phyloP scores from a whole-genome alignment of 2,329 filamentous ascomycete species.

The Fusarium cyanostomum region DNA sequence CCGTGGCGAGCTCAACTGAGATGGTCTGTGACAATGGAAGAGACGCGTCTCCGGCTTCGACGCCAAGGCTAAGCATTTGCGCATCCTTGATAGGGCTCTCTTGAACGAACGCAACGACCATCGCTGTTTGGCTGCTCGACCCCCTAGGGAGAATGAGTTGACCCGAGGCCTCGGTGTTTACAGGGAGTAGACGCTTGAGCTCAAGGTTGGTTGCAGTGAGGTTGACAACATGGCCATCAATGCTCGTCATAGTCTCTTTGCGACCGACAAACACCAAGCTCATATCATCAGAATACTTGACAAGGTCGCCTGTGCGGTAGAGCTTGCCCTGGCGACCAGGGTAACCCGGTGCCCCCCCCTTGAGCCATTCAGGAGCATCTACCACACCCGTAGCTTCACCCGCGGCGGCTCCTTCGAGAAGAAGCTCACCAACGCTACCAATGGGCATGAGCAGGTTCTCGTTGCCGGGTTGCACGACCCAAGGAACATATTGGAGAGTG shows the following conservation, averaged over 20 bases:
- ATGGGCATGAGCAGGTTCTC: slow-evolving; percentile 42
- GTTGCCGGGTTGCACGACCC: slow-evolving; percentile 43
- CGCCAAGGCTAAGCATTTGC: slow-evolving; percentile 16
- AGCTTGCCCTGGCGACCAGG: slow-evolving; percentile 38
- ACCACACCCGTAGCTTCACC: slow-evolving; percentile 6
- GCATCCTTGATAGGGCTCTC: background rate
- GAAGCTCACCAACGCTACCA: slow-evolving; percentile 48
- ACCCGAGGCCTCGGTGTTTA: slow-evolving; percentile 14
- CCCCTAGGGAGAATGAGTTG: slow-evolving; percentile 33
- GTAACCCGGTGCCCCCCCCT: slow-evolving; percentile 13
- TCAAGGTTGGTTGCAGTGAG: slow-evolving; percentile 37
- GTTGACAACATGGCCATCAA: slow-evolving; percentile 40
- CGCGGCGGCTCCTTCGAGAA: slow-evolving; percentile 46
- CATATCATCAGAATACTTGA: slow-evolving; percentile 41
- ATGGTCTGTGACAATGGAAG: slow-evolving; percentile 23
- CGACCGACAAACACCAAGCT: slow-evolving; percentile 36
- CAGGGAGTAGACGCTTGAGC: slow-evolving; percentile 35
- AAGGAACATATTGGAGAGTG: slow-evolving; percentile 34
- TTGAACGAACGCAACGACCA: slow-evolving; percentile 34
- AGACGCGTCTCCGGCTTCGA: background rate
- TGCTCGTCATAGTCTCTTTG: slow-evolving; percentile 33
- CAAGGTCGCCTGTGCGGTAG: slow-evolving; percentile 38
- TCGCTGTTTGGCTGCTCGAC: slow-evolving; percentile 31
- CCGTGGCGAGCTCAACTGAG: slow-evolving; percentile 31
- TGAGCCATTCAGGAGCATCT: slow-evolving; percentile 38